Percentiles rank a stretch among this genome's conserved stretches.
phyloP scores from a whole-genome alignment of 139 green algal genomes.

The Haematococcus lacustris region DNA sequence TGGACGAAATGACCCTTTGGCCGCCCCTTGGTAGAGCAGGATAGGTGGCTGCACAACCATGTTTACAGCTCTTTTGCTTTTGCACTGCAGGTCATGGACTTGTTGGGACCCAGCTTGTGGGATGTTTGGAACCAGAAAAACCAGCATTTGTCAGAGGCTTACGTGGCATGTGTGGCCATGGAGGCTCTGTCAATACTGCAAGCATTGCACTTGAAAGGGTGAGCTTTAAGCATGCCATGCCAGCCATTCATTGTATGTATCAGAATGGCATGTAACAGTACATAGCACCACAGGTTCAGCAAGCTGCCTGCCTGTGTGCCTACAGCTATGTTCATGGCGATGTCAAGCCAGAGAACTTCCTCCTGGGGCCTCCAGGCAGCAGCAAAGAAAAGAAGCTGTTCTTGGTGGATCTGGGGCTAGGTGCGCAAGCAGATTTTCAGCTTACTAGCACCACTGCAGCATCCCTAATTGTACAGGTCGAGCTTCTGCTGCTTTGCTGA shows the following conservation, averaged over 20 bases:
- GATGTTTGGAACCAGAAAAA: slow-evolving; percentile 94
- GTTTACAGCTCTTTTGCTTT: neutral
- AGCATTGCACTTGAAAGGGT: slow-evolving; percentile 42
- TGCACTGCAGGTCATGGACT: slow-evolving; percentile 91
- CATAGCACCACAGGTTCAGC: too few species aligned
- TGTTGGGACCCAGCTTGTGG: slow-evolving; percentile 95
- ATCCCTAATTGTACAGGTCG: too few species aligned
- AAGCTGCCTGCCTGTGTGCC: too few species aligned
- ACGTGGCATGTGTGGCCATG: slow-evolving; percentile 99
- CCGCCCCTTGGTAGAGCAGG: neutral
- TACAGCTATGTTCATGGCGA: slow-evolving; percentile 96
- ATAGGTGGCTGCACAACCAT: neutral
- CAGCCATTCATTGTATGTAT: too few species aligned
- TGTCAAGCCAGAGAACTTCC: slow-evolving; percentile 99
- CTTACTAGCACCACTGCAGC: too few species aligned
- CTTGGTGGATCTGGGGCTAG: slow-evolving; percentile 95
- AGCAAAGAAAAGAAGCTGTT: slow-evolving; percentile 92
- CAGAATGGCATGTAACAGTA: too few species aligned
- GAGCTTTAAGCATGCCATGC: too few species aligned
- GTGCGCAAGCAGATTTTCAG: too few species aligned
- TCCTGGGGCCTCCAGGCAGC: slow-evolving; percentile 79
- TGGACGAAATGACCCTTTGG: too few species aligned
- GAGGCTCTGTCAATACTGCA: slow-evolving; percentile 96
- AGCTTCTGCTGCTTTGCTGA: too few species aligned
- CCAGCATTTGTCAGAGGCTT: slow-evolving; percentile 79